phyloP scores from a whole-genome alignment of 2,329 filamentous ascomycete species.

The Diaporthe sp. region DNA sequence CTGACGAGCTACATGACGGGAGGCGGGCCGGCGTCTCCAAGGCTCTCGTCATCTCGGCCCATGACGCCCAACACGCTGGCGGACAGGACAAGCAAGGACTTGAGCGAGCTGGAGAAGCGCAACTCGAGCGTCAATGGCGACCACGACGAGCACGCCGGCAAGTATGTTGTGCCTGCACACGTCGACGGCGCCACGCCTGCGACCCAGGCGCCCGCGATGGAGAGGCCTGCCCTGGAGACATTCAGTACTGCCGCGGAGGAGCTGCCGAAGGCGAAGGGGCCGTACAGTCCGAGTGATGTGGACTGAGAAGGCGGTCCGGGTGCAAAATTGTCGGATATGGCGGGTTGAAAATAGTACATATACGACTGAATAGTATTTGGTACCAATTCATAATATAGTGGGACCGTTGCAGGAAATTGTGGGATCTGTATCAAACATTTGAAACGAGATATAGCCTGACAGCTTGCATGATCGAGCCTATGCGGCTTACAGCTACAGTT shows the following conservation, averaged over 20 bases:
- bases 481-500: neutral
- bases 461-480: neutral
- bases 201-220: conserved; percentile 35
- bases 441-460: no score
- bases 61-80: conserved; percentile 48
- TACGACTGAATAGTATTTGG: conserved; percentile 2
- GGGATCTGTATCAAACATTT: neutral
- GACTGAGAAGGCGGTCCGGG: neutral
- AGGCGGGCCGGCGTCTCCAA: conserved; percentile 48
- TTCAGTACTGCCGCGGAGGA: conserved; percentile 69
- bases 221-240: conserved; percentile 63
- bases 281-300: conserved; percentile 35
- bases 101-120: conserved; percentile 35
- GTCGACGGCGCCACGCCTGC: conserved; percentile 38
- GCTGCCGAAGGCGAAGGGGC: conserved; percentile 50
- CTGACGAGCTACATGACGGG: conserved; percentile 62
- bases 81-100: conserved; percentile 39
- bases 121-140: conserved; percentile 4
- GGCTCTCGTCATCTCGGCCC: conserved; percentile 50
- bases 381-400: neutral
- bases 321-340: neutral
- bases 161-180: conserved; percentile 11
- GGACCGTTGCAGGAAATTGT: neutral
- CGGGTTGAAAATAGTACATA: neutral
- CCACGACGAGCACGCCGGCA: conserved; percentile 11